These are phyloP conservation scores for Lunularia cruciata DNA, from an alignment of 225 moss, liverwort and hornwort genomes.

Conservation along the genomic window DNA sequence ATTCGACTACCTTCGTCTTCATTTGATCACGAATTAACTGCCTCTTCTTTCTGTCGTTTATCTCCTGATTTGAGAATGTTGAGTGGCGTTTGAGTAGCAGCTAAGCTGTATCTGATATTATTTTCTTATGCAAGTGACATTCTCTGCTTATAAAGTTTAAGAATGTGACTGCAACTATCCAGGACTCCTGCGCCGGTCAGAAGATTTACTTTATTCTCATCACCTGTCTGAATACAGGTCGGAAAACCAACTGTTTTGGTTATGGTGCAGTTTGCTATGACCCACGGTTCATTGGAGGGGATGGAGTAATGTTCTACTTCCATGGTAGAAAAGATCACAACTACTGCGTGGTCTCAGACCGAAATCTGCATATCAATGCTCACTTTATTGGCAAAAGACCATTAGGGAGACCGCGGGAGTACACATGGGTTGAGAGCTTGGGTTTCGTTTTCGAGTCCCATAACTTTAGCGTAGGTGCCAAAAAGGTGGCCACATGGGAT, in stretches of 20 bases:
- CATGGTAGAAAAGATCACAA: slow-evolving; percentile 45
- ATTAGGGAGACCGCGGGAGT: slow-evolving; percentile 34
- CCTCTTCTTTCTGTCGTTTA: neutral
- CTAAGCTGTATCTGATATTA: neutral
- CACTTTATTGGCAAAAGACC: slow-evolving; percentile 59
- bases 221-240: slow-evolving; percentile 14
- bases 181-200: neutral
- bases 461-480: slow-evolving; percentile 36
- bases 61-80: no score
- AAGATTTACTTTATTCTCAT: neutral
- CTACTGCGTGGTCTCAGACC: slow-evolving; percentile 50
- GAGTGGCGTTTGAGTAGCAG: no score
- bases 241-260: slow-evolving; percentile 27
- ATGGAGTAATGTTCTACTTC: slow-evolving; percentile 55
- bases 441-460: slow-evolving; percentile 40
- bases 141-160: neutral
- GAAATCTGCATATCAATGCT: slow-evolving; percentile 49
- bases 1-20: neutral
- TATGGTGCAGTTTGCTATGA: slow-evolving; percentile 50
- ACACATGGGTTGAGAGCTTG: slow-evolving; percentile 54
- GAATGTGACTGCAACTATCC: neutral
- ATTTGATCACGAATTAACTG: neutral
- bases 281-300: slow-evolving; percentile 49
- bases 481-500: slow-evolving; percentile 38
- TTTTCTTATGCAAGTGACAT: neutral